phyloP scores from a whole-genome alignment of 202 grass and related monocot species.

The Hordeum pubiflorum region DNA sequence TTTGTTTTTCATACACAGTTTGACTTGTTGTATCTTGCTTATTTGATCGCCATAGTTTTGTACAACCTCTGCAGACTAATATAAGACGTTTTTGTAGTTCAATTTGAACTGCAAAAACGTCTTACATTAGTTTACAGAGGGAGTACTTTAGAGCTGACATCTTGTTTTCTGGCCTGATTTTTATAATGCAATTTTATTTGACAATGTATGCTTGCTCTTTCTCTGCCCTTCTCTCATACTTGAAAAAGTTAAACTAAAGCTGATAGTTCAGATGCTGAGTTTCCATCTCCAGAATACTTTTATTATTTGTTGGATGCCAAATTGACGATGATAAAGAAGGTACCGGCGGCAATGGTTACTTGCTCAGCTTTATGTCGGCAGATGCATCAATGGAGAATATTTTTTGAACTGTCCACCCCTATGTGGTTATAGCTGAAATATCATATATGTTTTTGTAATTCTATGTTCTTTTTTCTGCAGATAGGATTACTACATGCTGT shows the following conservation, averaged over 20 bases:
- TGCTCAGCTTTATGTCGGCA: background rate
- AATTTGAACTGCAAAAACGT: too few relatives aligned
- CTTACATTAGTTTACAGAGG: too few relatives aligned
- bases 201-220: background rate
- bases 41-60: background rate
- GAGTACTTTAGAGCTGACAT: background rate
- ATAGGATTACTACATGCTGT: slow-evolving; percentile 75
- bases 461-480: slow-evolving; percentile 36
- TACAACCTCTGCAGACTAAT: background rate
- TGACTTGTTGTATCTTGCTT: background rate
- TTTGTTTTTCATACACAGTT: slow-evolving; percentile 8
- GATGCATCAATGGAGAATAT: background rate
- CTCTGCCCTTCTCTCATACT: background rate
- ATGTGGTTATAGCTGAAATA: slow-evolving; percentile 5
- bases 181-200: background rate
- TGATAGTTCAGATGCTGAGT: background rate
- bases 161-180: background rate
- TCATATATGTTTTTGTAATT: slow-evolving; percentile 2
- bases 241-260: background rate
- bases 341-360: background rate
- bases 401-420: background rate
- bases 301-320: background rate
- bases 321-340: background rate
- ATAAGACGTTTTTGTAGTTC: too few relatives aligned
- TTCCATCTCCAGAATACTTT: background rate